These are phyloP conservation scores for Trypanosoma brucei DNA, from an alignment of 208 protist genomes.

Conservation along the genomic window DNA sequence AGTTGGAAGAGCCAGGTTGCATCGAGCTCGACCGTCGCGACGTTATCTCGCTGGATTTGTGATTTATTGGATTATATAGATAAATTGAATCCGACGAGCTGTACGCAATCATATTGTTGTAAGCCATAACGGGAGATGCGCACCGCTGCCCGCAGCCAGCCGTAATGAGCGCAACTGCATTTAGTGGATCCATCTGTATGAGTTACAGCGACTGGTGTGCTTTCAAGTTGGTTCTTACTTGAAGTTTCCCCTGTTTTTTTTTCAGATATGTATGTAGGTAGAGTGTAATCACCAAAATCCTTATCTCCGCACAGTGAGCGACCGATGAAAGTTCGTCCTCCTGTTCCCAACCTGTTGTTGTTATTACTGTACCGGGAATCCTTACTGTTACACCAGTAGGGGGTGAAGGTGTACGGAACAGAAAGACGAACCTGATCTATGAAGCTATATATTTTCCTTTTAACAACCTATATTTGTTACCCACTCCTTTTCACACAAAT, in stretches of 20 bases:
- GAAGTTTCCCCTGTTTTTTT: conserved; percentile 4
- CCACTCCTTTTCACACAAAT: no score
- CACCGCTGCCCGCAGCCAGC: conserved; percentile 67
- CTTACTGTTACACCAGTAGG: no score
- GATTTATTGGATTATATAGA: conserved; percentile 37
- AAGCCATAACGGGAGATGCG: conserved; percentile 41
- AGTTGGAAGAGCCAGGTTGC: conserved; percentile 4
- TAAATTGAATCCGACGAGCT: conserved; percentile 49
- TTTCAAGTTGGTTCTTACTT: neutral
- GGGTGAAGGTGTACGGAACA: no score
- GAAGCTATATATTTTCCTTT: no score
- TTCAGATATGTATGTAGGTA: neutral
- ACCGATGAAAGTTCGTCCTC: no score
- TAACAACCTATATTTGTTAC: no score
- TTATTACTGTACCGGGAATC: no score
- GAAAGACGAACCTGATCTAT: no score
- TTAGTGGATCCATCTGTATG: conserved; percentile 59
- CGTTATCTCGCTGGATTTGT: conserved; percentile 17
- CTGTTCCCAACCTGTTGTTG: no score
- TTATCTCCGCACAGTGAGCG: no score
- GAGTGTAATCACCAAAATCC: no score
- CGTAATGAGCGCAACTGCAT: conserved; percentile 51
- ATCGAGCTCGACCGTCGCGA: conserved; percentile 1
- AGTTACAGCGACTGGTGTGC: neutral
- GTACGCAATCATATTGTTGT: conserved; percentile 58